Evolutionary conservation across 2,329 filamentous ascomycete genomes (phyloP).

Genomic region (Plectosphaerella sp.): DNA sequence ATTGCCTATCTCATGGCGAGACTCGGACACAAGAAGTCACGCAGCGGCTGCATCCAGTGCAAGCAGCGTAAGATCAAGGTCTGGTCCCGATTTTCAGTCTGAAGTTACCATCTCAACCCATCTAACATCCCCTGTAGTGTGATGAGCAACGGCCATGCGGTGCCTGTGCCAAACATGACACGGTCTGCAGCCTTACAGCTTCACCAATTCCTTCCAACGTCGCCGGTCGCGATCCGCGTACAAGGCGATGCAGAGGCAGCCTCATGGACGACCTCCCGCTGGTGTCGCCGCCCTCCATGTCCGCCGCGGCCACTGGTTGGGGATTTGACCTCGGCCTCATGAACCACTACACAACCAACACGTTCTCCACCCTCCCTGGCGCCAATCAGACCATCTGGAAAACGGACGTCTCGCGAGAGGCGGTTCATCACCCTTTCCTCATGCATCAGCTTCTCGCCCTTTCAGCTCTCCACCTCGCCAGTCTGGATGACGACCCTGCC

Average conservation of each 20-base stretch:
- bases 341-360: conserved; percentile 23
- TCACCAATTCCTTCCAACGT: conserved; percentile 13
- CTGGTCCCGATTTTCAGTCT: neutral
- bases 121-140: no score
- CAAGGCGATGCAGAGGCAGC: no score
- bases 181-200: conserved; percentile 22
- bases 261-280: no score
- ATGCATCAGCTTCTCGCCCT: conserved; percentile 24
- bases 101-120: neutral
- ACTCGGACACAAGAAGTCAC: conserved; percentile 26
- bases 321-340: conserved; percentile 26
- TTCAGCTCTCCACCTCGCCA: conserved; percentile 20
- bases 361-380: conserved; percentile 21
- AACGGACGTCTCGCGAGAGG: conserved; percentile 14
- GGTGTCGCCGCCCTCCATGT: no score
- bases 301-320: conserved; percentile 11
- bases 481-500: conserved; percentile 2
- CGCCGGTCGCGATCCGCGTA: conserved; percentile 7
- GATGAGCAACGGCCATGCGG: conserved; percentile 27
- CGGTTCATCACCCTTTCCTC: conserved; percentile 17
- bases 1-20: conserved; percentile 9
- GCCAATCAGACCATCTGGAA: conserved; percentile 3
- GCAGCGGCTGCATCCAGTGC: conserved; percentile 24
- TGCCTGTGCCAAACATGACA: conserved; percentile 25
- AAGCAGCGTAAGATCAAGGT: conserved; percentile 29